phyloP scores from a whole-genome alignment of 257 asterid species.

The Solanum sparsipilum region DNA sequence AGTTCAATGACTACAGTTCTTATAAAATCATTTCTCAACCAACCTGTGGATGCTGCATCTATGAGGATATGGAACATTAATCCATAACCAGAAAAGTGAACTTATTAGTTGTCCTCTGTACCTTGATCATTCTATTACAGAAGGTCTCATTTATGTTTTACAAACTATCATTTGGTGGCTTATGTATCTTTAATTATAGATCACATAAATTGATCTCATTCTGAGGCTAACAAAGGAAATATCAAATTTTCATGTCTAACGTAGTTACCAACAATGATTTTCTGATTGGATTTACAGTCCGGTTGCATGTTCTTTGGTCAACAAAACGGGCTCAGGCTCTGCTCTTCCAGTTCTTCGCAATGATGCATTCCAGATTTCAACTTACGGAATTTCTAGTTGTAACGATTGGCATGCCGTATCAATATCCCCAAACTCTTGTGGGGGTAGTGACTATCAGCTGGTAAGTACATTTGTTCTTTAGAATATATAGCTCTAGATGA shows the following conservation, averaged over 20 bases:
- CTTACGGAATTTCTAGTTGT: slow-evolving; percentile 22
- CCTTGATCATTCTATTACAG: background rate
- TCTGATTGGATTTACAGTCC: background rate
- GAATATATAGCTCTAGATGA: background rate
- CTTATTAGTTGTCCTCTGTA: background rate
- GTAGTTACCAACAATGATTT: background rate
- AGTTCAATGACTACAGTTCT: background rate
- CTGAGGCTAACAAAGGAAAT: background rate
- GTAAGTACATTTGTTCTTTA: slow-evolving; percentile 8
- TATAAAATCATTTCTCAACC: background rate
- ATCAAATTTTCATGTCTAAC: background rate
- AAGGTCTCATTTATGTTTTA: background rate
- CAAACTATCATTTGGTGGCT: background rate
- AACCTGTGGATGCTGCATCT: background rate
- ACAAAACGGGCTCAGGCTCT: background rate
- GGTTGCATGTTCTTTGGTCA: slow-evolving; percentile 18
- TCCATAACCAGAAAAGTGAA: background rate
- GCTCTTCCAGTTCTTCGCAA: background rate
- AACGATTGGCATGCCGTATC: slow-evolving; percentile 27
- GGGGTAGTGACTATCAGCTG: slow-evolving; percentile 28
- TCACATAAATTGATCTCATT: background rate
- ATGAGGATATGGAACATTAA: background rate
- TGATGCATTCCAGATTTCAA: slow-evolving; percentile 15
- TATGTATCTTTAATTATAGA: background rate
- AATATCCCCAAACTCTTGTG: slow-evolving; percentile 16